Evolutionary conservation across 768 basidiomycete species (phyloP).

Genomic region (Macrolepiota albuminosa): DNA sequence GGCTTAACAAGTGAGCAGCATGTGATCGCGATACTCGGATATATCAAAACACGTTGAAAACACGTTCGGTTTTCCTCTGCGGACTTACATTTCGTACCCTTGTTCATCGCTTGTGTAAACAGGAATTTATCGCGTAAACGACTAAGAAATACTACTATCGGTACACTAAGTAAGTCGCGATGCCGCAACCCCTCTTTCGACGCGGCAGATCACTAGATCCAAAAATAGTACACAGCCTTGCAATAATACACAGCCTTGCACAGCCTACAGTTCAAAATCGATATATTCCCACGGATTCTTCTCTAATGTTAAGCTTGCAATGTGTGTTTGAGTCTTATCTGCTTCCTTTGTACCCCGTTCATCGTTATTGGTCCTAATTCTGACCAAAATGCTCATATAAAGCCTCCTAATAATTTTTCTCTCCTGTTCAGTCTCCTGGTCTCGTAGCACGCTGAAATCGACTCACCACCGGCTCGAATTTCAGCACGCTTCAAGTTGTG

Average conservation of each 20-base stretch:
- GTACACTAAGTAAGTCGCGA: no score
- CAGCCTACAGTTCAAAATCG: not conserved
- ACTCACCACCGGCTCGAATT: not conserved
- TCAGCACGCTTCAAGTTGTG: not conserved
- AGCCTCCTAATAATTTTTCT: not conserved
- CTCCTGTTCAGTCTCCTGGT: not conserved
- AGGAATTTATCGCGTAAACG: no score
- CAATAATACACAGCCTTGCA: not conserved
- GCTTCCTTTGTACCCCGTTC: not conserved
- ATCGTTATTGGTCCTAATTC: not conserved
- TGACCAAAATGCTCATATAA: not conserved
- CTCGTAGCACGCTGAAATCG: not conserved
- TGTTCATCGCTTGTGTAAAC: no score
- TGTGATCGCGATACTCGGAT: no score
- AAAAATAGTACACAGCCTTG: no score
- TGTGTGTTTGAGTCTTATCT: not conserved
- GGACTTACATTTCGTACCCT: no score
- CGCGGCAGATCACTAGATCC: no score
- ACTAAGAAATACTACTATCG: no score
- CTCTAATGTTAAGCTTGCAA: not conserved
- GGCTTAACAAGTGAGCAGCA: no score
- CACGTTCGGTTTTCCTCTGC: no score
- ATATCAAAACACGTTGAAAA: no score
- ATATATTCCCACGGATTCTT: not conserved
- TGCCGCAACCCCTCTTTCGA: no score